Evolutionary conservation across 148 eudicot genomes (phyloP).

Genomic region (Pharnaceum exiguum): DNA sequence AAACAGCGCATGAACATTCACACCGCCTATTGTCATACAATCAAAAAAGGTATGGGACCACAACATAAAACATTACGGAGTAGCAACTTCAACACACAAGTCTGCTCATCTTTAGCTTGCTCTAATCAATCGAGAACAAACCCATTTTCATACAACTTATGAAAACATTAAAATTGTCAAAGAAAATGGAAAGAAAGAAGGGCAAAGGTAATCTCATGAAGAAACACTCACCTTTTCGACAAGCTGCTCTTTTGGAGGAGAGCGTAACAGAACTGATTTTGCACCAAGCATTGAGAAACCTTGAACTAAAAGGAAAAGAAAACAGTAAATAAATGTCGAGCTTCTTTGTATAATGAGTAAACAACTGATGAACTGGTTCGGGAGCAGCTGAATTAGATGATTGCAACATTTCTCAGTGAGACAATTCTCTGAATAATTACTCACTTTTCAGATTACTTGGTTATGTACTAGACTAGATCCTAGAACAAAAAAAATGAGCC

Average conservation of each 20-base stretch:
- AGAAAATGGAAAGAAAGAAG: neutral
- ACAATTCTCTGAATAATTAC: neutral
- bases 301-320: conserved; percentile 40
- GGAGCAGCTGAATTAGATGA: neutral
- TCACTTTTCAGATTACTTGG: too few species aligned
- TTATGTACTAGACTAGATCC: too few species aligned
- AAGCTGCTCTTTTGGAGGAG: conserved; percentile 65
- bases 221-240: conserved; percentile 70
- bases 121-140: too few species aligned
- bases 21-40: too few species aligned
- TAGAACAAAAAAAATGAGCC: too few species aligned
- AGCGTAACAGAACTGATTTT: conserved; percentile 25
- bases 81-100: too few species aligned
- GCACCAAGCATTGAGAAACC: conserved; percentile 34
- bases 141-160: too few species aligned
- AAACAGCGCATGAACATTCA: too few species aligned
- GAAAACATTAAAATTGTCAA: neutral
- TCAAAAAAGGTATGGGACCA: too few species aligned
- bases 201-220: neutral
- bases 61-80: too few species aligned
- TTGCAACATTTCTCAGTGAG: neutral
- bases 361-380: neutral
- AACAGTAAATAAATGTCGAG: too few species aligned
- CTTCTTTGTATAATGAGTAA: neutral
- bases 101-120: too few species aligned